phyloP scores from a whole-genome alignment of 768 basidiomycete species.

The Auricularia heimuer region DNA sequence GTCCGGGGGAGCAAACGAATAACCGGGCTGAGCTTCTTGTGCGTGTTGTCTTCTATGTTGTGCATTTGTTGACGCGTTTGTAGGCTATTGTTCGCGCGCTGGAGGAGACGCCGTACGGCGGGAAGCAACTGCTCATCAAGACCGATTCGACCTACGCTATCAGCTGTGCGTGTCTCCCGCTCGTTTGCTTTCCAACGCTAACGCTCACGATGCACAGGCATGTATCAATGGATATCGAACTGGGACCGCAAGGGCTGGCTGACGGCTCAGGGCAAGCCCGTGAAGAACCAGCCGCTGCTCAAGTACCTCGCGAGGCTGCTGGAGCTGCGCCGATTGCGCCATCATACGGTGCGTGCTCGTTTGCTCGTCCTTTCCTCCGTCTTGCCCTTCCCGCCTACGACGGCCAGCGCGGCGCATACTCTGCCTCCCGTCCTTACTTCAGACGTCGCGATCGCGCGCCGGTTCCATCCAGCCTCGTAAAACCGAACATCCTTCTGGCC shows the following conservation, averaged over 20 bases:
- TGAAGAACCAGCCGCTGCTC: constrained; percentile 69
- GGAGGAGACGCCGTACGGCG: constrained; percentile 53
- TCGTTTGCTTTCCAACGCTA: background rate
- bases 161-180: constrained; percentile 38
- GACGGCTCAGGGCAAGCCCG: constrained; percentile 37
- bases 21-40: constrained; percentile 85
- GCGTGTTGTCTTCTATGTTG: constrained; percentile 15
- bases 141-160: constrained; percentile 84
- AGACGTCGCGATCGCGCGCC: too few relatives aligned
- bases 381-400: too few relatives aligned
- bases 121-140: constrained; percentile 57
- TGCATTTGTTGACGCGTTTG: background rate
- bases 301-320: constrained; percentile 51
- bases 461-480: too few relatives aligned
- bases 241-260: constrained; percentile 28
- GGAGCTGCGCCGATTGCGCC: background rate
- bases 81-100: constrained; percentile 80
- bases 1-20: constrained; percentile 77
- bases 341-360: too few relatives aligned
- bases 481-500: too few relatives aligned
- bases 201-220: constrained; percentile 2
- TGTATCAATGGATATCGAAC: constrained; percentile 9
- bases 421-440: too few relatives aligned
- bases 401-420: too few relatives aligned
- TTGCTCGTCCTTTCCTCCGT: too few relatives aligned